Percentiles rank a stretch among this genome's conserved stretches.
These are phyloP conservation scores for Colletotrichum sp. DNA, from an alignment of 2,329 filamentous ascomycete species.

Conservation along the genomic window DNA sequence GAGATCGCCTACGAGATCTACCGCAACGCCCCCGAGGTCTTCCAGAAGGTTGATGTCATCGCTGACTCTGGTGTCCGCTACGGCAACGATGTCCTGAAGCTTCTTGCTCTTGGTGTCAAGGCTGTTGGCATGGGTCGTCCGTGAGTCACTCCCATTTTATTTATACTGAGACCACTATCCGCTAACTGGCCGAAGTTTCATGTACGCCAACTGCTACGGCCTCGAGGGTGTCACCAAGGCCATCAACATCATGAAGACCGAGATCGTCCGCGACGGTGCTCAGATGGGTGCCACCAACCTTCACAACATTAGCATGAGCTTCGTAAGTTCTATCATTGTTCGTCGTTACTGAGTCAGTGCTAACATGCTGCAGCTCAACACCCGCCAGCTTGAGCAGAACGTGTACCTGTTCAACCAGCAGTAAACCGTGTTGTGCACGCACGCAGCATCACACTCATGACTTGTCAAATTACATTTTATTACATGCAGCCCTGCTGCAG, in stretches of 20 bases:
- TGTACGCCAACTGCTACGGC: constrained; percentile 57
- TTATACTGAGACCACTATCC: background rate
- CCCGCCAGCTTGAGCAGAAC: constrained; percentile 12
- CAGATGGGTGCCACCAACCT: constrained; percentile 34
- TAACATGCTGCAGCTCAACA: constrained; percentile 5
- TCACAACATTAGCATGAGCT: constrained; percentile 26
- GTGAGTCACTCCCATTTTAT: background rate
- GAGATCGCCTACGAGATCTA: constrained; percentile 35
- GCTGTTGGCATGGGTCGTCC: constrained; percentile 48
- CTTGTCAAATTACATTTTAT: background rate
- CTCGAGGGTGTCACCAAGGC: constrained; percentile 49
- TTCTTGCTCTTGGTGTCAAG: constrained; percentile 42
- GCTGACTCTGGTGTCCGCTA: constrained; percentile 43
- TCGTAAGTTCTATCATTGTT: background rate
- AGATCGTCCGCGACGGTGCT: constrained; percentile 41
- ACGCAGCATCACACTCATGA: background rate
- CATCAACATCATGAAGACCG: constrained; percentile 52
- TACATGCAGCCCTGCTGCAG: background rate
- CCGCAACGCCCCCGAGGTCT: constrained; percentile 39
- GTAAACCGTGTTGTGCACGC: background rate
- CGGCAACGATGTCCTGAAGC: constrained; percentile 43
- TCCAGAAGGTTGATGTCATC: constrained; percentile 37
- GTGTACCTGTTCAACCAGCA: constrained; percentile 10
- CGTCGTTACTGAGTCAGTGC: background rate
- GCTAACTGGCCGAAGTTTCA: constrained; percentile 33